These are phyloP conservation scores for Papilionanthe hybrid DNA, from an alignment of 116 monocot genomes.

Conservation along the genomic window DNA sequence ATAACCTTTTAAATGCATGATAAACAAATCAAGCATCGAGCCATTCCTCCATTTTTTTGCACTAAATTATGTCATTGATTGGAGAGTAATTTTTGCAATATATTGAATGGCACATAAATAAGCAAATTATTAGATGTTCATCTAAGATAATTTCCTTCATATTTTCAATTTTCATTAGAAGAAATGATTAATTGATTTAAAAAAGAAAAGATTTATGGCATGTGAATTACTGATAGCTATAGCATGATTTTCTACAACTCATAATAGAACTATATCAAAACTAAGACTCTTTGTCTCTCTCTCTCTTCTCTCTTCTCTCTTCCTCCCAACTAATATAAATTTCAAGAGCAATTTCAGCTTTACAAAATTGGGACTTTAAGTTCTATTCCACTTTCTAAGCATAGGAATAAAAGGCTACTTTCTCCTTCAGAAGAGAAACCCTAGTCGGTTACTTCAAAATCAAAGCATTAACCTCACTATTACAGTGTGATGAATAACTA, in stretches of 20 bases:
- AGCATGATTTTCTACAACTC: background rate
- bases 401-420: background rate
- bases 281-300: background rate
- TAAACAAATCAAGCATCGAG: too few relatives aligned
- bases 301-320: background rate
- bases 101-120: too few relatives aligned
- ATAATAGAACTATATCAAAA: background rate
- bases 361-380: background rate
- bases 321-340: background rate
- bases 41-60: too few relatives aligned
- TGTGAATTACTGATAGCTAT: background rate
- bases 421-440: background rate
- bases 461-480: background rate
- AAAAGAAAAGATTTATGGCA: background rate
- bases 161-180: background rate
- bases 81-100: too few relatives aligned
- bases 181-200: background rate
- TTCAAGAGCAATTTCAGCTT: background rate
- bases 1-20: too few relatives aligned
- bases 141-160: background rate
- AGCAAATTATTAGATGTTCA: background rate
- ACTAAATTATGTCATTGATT: too few relatives aligned
- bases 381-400: background rate
- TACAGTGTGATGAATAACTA: background rate
- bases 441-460: background rate